A percentile compares a stretch with the other conserved stretches of the same genome.
These are phyloP conservation scores for Triticum monococcum DNA, from an alignment of 176 grass and related monocot genomes.

Conservation along the genomic window DNA sequence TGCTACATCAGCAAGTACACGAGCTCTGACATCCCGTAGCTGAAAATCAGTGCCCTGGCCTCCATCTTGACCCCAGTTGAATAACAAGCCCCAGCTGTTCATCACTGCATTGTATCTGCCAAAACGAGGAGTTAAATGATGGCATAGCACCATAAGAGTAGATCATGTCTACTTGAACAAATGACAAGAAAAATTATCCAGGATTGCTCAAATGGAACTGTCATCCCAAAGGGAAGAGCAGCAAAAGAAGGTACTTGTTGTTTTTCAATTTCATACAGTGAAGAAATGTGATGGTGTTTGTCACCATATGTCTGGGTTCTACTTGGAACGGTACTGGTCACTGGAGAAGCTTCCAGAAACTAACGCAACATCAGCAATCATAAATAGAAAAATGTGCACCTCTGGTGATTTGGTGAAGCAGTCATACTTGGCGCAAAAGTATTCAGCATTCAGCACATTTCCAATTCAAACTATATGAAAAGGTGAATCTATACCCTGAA, in stretches of 20 bases:
- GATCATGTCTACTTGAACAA: conserved; percentile 3
- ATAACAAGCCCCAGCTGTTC: conserved; percentile 70
- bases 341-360: conserved; percentile 6
- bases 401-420: not conserved
- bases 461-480: not conserved
- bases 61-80: conserved; percentile 94
- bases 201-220: not conserved
- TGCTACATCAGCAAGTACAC: conserved; percentile 66
- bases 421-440: not conserved
- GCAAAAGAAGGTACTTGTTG: not conserved
- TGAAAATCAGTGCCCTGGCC: conserved; percentile 73
- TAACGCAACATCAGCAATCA: not conserved
- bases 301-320: not conserved
- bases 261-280: not conserved
- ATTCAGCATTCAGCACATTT: not conserved
- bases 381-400: not conserved
- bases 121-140: not conserved
- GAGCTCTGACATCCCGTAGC: conserved; percentile 66
- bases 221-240: not conserved
- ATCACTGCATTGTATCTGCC: conserved; percentile 78
- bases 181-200: not conserved
- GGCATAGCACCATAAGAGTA: conserved; percentile 8
- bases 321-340: not conserved
- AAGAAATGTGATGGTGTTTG: not conserved
- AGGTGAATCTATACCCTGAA: conserved; percentile 6